Evolutionary conservation across 164 flowering plant genomes (phyloP).

Genomic region (Aristolochia contorta): DNA sequence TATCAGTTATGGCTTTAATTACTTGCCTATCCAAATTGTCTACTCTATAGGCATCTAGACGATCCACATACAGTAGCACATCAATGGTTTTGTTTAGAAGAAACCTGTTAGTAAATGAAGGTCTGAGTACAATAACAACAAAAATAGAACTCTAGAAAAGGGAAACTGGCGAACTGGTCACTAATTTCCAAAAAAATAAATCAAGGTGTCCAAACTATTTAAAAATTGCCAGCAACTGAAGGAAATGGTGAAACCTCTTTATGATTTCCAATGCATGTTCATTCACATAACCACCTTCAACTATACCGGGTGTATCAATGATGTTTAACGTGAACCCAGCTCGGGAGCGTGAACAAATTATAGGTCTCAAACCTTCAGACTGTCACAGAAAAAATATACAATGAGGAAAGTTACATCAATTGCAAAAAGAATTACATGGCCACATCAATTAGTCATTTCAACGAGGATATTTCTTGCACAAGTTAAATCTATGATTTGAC

Average conservation of each 20-base stretch:
- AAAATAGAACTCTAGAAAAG: neutral
- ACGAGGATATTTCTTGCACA: too few relatives aligned
- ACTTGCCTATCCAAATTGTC: slow-evolving; percentile 88
- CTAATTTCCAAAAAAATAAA: too few relatives aligned
- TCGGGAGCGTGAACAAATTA: slow-evolving; percentile 63
- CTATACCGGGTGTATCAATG: slow-evolving; percentile 91
- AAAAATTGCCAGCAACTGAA: neutral
- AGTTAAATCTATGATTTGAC: too few relatives aligned
- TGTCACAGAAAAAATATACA: slow-evolving; percentile 12
- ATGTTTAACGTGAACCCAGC: slow-evolving; percentile 77
- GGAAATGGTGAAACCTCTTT: slow-evolving; percentile 41
- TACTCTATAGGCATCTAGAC: slow-evolving; percentile 87
- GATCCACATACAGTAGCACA: slow-evolving; percentile 90
- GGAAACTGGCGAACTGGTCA: too few relatives aligned
- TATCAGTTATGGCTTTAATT: slow-evolving; percentile 68
- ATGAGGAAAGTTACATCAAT: too few relatives aligned
- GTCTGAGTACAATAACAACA: neutral
- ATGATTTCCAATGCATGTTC: slow-evolving; percentile 68
- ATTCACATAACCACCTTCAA: slow-evolving; percentile 93
- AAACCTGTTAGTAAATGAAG: slow-evolving; percentile 40
- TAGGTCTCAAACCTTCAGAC: slow-evolving; percentile 81
- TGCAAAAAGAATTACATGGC: too few relatives aligned
- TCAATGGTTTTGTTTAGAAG: slow-evolving; percentile 92
- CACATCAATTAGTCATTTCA: too few relatives aligned
- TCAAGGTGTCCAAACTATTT: neutral